These are phyloP conservation scores for Exophiala viscosa DNA, from an alignment of 2,329 filamentous ascomycete species.

Conservation along the genomic window DNA sequence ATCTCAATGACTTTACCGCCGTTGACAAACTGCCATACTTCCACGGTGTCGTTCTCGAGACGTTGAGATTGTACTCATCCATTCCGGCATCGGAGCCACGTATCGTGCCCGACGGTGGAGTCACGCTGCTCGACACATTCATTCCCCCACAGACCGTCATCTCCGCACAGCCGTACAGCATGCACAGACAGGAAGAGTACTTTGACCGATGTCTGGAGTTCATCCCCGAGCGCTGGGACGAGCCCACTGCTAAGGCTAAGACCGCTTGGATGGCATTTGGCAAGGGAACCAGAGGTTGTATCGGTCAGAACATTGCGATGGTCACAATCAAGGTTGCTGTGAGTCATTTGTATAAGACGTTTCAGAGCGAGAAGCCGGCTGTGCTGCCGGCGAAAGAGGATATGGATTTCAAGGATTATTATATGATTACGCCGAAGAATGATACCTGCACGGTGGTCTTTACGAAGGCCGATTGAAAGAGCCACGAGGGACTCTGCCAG, in stretches of 20 bases:
- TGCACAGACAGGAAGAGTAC: constrained; percentile 51
- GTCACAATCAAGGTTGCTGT: constrained; percentile 10
- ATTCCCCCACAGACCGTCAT: constrained; percentile 68
- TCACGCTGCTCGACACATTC: constrained; percentile 62
- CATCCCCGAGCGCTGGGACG: constrained; percentile 45
- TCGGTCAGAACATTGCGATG: constrained; percentile 46
- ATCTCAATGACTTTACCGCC: constrained; percentile 4
- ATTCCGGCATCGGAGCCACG: constrained; percentile 49
- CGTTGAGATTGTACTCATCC: constrained; percentile 49
- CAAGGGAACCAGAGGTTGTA: constrained; percentile 46
- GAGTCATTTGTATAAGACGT: constrained; percentile 11
- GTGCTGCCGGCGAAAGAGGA: constrained; percentile 6
- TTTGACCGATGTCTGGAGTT: constrained; percentile 36
- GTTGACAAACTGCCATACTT: constrained; percentile 40
- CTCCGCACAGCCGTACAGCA: constrained; percentile 69
- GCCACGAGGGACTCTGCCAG: no score
- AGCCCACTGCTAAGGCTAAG: constrained; percentile 17
- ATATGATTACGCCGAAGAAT: constrained; percentile 8
- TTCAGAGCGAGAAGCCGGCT: constrained; percentile 5
- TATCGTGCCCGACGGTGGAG: constrained; percentile 61
- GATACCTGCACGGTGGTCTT: constrained; percentile 10
- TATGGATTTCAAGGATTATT: constrained; percentile 15
- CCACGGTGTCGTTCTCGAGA: constrained; percentile 48
- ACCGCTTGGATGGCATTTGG: constrained; percentile 47
- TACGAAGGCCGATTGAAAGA: constrained; percentile 1